Conservation (phyloP, 2,329 filamentous ascomycete species). For the Microcyclosporella mali region DNA sequence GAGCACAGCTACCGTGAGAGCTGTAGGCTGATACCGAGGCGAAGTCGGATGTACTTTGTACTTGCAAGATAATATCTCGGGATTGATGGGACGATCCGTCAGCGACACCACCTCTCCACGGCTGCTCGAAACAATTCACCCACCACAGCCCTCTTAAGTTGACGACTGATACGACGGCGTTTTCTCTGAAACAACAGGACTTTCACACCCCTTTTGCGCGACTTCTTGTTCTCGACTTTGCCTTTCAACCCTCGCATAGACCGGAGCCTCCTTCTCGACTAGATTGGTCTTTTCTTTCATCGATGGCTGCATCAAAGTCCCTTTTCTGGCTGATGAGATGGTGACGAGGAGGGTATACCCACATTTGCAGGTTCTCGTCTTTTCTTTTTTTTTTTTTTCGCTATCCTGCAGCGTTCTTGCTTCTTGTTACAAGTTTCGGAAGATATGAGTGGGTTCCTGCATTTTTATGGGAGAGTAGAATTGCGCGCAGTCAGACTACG, state of each 20-base stretch:
- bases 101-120: too few relatives aligned
- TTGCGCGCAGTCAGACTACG: too few relatives aligned
- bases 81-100: background rate
- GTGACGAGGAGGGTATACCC: too few relatives aligned
- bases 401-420: too few relatives aligned
- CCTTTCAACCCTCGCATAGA: background rate
- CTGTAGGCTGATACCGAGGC: slow-evolving; percentile 10
- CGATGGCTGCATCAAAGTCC: background rate
- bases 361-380: too few relatives aligned
- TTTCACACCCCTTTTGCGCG: background rate
- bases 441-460: too few relatives aligned
- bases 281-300: too few relatives aligned
- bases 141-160: background rate
- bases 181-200: background rate
- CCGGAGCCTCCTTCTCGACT: background rate
- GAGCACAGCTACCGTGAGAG: slow-evolving; percentile 27
- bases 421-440: too few relatives aligned
- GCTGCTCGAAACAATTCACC: background rate
- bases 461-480: too few relatives aligned
- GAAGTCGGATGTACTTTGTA: background rate
- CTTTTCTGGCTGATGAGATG: background rate
- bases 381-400: background rate
- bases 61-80: background rate
- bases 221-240: slow-evolving; percentile 1
- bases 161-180: slow-evolving; percentile 15